Conservation (phyloP, 2,329 filamentous ascomycete species). For the Ascochyta pisi region DNA sequence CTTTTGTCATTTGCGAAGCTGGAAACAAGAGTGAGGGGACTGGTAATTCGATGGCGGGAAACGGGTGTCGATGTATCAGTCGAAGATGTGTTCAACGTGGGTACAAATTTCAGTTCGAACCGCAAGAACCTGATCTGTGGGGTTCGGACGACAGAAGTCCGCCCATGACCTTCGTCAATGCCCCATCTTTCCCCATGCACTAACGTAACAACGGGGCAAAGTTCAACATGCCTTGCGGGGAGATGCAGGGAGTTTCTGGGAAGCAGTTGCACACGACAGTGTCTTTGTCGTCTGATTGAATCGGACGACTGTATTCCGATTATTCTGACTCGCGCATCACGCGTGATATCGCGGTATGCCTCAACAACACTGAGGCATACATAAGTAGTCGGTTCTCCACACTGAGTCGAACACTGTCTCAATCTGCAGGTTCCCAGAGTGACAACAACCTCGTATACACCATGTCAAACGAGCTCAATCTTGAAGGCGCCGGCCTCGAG, state of each 20-base stretch:
- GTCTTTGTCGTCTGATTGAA: slow-evolving; percentile 15
- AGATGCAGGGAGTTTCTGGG: neutral
- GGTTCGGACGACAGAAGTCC: slow-evolving; percentile 32
- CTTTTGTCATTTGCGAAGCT: slow-evolving; percentile 18
- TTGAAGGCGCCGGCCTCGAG: slow-evolving; percentile 10
- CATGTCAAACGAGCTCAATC: slow-evolving; percentile 16
- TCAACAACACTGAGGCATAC: slow-evolving; percentile 3
- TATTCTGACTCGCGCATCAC: slow-evolving; percentile 13
- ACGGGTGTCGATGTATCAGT: neutral
- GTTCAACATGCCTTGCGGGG: slow-evolving; percentile 19
- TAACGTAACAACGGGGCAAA: slow-evolving; percentile 11
- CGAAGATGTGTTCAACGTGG: neutral
- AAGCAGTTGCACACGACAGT: slow-evolving; percentile 6
- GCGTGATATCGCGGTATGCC: neutral
- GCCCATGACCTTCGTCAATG: slow-evolving; percentile 10
- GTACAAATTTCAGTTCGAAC: neutral
- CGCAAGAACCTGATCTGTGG: slow-evolving; percentile 10
- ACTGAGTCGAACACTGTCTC: neutral
- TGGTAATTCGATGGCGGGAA: neutral
- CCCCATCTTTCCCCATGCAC: slow-evolving; percentile 12
- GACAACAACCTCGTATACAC: neutral
- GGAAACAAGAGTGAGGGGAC: neutral
- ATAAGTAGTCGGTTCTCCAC: slow-evolving; percentile 1
- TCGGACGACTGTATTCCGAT: slow-evolving; percentile 27
- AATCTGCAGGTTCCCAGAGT: neutral